Evolutionary conservation across 352 stramenopile genomes (phyloP).

Genomic region (Lagenidium sp.): DNA sequence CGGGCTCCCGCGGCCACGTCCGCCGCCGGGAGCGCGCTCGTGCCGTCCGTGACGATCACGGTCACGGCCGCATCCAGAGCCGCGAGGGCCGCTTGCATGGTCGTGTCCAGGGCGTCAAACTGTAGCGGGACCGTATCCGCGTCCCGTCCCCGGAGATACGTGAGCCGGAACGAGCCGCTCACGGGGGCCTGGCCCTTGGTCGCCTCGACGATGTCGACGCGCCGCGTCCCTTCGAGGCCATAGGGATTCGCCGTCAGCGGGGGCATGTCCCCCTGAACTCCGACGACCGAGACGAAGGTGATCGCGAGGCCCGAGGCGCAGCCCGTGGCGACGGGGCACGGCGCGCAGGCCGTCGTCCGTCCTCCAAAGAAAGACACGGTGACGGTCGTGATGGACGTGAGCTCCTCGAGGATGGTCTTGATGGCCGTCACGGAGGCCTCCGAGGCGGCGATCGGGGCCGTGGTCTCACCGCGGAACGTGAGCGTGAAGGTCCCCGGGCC

Average conservation of each 20-base stretch:
- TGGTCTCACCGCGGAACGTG: conserved; percentile 83
- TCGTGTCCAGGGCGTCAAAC: conserved; percentile 28
- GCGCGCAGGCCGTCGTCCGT: conserved; percentile 57
- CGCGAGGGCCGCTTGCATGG: conserved; percentile 62
- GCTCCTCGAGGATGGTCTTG: conserved; percentile 83
- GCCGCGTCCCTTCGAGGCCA: conserved; percentile 81
- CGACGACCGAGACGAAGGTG: conserved; percentile 79
- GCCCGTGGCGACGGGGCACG: conserved; percentile 35
- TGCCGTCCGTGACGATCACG: conserved; percentile 59
- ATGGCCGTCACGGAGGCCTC: conserved; percentile 70
- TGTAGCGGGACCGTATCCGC: conserved; percentile 60
- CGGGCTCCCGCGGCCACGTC: conserved; percentile 31
- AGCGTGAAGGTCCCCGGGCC: conserved; percentile 79
- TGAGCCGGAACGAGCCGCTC: conserved; percentile 87
- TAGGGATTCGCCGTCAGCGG: conserved; percentile 77
- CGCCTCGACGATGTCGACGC: conserved; percentile 76
- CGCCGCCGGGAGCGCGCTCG: conserved; percentile 21
- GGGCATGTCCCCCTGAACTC: conserved; percentile 83
- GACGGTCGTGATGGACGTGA: conserved; percentile 84
- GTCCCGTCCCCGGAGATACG: conserved; percentile 77
- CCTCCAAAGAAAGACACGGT: conserved; percentile 56
- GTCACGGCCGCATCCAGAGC: conserved; percentile 77
- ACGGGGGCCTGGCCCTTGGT: conserved; percentile 80
- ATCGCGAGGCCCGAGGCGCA: conserved; percentile 78
- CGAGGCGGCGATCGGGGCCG: conserved; percentile 72